Evolutionary conservation across 495 filamentous ascomycete species (phyloP), one percentile per base, ranked within the genome.

Genomic region (Talaromyces thailandensis): DNA sequence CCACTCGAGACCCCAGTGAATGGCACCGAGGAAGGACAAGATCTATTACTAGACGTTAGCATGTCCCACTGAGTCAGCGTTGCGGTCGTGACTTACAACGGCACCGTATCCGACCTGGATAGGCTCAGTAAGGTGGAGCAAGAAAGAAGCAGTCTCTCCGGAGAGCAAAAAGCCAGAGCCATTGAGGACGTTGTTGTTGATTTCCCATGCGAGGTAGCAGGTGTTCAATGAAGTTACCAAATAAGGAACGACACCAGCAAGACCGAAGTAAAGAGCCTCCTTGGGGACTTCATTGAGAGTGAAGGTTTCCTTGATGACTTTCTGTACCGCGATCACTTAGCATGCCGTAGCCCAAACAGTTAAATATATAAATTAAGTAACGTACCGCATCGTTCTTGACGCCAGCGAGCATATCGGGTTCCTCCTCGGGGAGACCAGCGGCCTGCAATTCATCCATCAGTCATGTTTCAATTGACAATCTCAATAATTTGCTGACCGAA

Each of bases 81-180:
- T 23, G 8, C 26, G 45, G 51, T 16, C 29, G 48, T 56, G 57
- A 80, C 90, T 75, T 73, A 93, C 90, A 58, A 96, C 86, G 51
- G 94, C 94, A 60, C 94, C 94, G 68, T 94, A 96, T 57, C 90
- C 94, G 57, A 98, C 79, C 75, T 98, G 94, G 66, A 97, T 77
- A 24, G 93, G 95, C 75, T 97, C 92, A 43, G 96, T 79, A 50
- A 93, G 73, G 66, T 91, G 83, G 12, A 98, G 81, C 64, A 92
- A 75, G 16, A 88, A 71, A 57, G 87, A 81, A 32, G 93, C 93
- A 9, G 81, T 88, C 53, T 92, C 82, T 56, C 84, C 85, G 53
- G 79, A 83, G 66, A 96, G 74, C 60, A 95, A 68, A 58, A 81
- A 79, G 21, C 87, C 90, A 1, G 79, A 70, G 31, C 87, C 86